phyloP scores from a whole-genome alignment of 1,284 basidiomycete genomes.

The Meripilus lineatus region DNA sequence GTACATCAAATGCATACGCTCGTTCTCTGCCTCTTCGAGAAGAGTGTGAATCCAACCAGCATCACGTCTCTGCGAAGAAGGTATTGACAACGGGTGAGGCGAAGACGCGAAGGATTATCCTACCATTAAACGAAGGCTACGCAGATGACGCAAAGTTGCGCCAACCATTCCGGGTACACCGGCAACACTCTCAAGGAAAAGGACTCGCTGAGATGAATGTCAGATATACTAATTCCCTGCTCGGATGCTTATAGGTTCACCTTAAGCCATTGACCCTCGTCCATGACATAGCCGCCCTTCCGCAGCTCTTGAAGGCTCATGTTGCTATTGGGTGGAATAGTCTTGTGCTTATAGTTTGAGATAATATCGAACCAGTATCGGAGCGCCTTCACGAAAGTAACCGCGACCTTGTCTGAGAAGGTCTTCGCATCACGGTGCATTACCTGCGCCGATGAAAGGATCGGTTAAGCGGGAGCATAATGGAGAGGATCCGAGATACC shows the following conservation, averaged over 20 bases:
- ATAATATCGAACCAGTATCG: slow-evolving; percentile 73
- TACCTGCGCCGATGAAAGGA: slow-evolving; percentile 39
- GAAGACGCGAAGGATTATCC: slow-evolving; percentile 13
- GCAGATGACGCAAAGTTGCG: slow-evolving; percentile 80
- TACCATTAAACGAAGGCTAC: slow-evolving; percentile 80
- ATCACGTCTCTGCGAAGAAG: slow-evolving; percentile 66
- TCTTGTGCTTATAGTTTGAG: slow-evolving; percentile 76
- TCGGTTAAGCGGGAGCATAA: background rate
- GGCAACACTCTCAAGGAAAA: slow-evolving; percentile 89
- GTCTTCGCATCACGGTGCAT: slow-evolving; percentile 66
- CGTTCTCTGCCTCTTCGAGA: slow-evolving; percentile 93
- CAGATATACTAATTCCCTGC: slow-evolving; percentile 4
- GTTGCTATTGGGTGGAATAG: slow-evolving; percentile 51
- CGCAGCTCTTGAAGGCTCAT: slow-evolving; percentile 71
- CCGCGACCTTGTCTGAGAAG: slow-evolving; percentile 70
- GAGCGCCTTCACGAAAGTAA: slow-evolving; percentile 52
- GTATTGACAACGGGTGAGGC: slow-evolving; percentile 8
- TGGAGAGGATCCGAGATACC: slow-evolving; percentile 8
- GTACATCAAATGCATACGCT: slow-evolving; percentile 89
- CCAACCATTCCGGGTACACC: slow-evolving; percentile 95
- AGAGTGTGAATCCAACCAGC: slow-evolving; percentile 85
- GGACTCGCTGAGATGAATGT: slow-evolving; percentile 78
- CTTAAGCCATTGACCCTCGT: slow-evolving; percentile 73
- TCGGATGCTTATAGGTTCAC: too few species aligned
- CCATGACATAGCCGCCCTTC: slow-evolving; percentile 68